These are phyloP conservation scores for Sporothrix brasiliensis DNA, from an alignment of 2,329 filamentous ascomycete species.

Conservation along the genomic window DNA sequence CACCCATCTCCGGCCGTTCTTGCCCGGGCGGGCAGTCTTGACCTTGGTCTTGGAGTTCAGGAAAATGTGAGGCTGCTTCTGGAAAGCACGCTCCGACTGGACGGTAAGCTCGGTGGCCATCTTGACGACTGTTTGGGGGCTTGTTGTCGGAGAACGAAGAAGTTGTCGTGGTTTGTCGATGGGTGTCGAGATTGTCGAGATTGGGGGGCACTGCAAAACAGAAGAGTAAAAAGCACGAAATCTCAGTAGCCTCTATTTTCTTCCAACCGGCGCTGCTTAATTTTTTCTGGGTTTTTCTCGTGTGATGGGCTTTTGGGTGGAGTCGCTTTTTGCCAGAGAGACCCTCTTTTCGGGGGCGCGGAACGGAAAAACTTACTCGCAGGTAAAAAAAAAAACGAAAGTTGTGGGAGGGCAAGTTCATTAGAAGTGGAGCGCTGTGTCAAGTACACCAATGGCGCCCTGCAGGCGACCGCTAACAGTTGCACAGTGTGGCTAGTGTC, in stretches of 20 bases:
- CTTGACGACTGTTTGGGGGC: slow-evolving; percentile 40
- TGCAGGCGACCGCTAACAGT: background rate
- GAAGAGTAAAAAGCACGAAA: slow-evolving; percentile 26
- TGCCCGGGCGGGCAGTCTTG: slow-evolving; percentile 82
- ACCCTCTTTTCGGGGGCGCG: slow-evolving; percentile 26
- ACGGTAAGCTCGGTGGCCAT: slow-evolving; percentile 99
- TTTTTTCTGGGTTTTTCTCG: slow-evolving; percentile 35
- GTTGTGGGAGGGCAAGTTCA: slow-evolving; percentile 36
- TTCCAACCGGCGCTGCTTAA: slow-evolving; percentile 20
- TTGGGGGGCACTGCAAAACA: slow-evolving; percentile 11
- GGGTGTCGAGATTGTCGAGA: slow-evolving; percentile 28
- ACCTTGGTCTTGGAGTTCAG: slow-evolving; percentile 92
- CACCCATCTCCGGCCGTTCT: slow-evolving; percentile 79
- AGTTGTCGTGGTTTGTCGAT: slow-evolving; percentile 27
- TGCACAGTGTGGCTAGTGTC: slow-evolving; percentile 14
- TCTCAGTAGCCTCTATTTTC: slow-evolving; percentile 33
- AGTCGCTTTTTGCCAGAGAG: slow-evolving; percentile 22
- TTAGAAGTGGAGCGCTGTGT: background rate
- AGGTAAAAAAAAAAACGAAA: slow-evolving; percentile 33
- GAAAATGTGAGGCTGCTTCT: slow-evolving; percentile 99
- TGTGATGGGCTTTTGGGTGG: slow-evolving; percentile 35
- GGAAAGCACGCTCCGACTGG: slow-evolving; percentile 99
- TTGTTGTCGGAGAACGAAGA: slow-evolving; percentile 25
- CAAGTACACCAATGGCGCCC: slow-evolving; percentile 17
- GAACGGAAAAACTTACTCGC: slow-evolving; percentile 30